Evolutionary conservation across 352 stramenopile species (phyloP), one percentile per base, ranked within the genome.

Genomic region (Phytopythium vexans): DNA sequence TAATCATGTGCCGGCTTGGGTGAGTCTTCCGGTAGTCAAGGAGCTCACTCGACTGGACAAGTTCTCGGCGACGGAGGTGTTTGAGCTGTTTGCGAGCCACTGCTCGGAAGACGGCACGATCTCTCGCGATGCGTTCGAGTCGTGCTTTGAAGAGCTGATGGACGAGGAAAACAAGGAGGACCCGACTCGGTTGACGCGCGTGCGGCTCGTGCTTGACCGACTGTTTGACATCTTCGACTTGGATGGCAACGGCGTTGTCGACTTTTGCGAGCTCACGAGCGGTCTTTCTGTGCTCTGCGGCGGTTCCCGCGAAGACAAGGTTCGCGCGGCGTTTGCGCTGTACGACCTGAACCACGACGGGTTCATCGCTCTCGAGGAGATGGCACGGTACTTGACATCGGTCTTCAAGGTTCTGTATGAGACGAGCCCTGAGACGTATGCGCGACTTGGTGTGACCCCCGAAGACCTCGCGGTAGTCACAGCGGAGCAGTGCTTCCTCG

Each of bases 361-460:
- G 0, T 85, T 82, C 38, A 92, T 96, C 33, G 86, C 77, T 2
- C 41, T 92, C n/a, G 82, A 92, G n/a, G 88, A 96, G 54, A 95
- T 96, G 88, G 71, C 75, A 37, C 79, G 81, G 16, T 96, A 96
- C 52, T 58, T 96, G 11, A 74, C 72, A 2, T 82, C 77, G 36
- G 86, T 96, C 16, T 97, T 96, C 43, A 92, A 90, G 52, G 79
- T 96, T 11, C 54, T 95, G 38, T 96, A 92, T 54, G 82, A 92
- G 51, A 90, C 84, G 4, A 94, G 72, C 42, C 68, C 82, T 0
- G 76, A 73, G 0, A 89, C 77, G 8, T 56, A 74, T 11, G 60
- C 66, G 27, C 81, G 76, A 27, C 64, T 94, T 6, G 78, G 76
- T 1, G 76, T 88, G 1, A 66, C 72, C 11, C 81, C 88, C 0